Evolutionary conservation across 139 green algal species (phyloP).

Genomic region (Chlorokybus atmophyticus): DNA sequence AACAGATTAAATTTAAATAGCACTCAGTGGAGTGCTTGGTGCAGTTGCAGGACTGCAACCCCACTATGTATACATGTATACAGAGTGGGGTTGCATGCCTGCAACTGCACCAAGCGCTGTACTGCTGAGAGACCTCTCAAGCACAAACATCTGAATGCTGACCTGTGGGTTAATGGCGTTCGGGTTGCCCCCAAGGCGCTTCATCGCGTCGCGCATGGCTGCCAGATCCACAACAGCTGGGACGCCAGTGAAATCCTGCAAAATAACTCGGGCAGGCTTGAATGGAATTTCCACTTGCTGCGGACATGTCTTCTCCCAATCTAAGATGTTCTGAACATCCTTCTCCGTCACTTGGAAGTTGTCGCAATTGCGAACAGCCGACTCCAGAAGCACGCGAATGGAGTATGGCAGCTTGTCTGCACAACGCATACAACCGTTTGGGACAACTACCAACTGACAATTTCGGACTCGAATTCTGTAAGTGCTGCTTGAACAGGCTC

Average conservation of each 20-base stretch:
- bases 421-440: too few species aligned
- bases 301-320: conserved; percentile 29
- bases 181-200: conserved; percentile 23
- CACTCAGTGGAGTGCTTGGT: not conserved
- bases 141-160: conserved; percentile 1
- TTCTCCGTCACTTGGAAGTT: conserved; percentile 24
- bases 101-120: too few species aligned
- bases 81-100: too few species aligned
- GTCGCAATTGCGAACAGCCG: conserved; percentile 27
- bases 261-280: conserved; percentile 28
- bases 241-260: conserved; percentile 35
- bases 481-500: too few species aligned
- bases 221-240: conserved; percentile 34
- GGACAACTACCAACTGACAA: too few species aligned
- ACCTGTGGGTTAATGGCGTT: conserved; percentile 29
- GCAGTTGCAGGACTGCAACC: too few species aligned
- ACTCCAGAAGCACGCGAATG: conserved; percentile 25
- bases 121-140: not conserved
- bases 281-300: conserved; percentile 35
- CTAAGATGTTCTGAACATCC: conserved; percentile 29
- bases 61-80: too few species aligned
- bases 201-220: conserved; percentile 33
- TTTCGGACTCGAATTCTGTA: too few species aligned
- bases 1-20: too few species aligned
- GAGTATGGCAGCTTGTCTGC: conserved; percentile 31